Conservation (phyloP, 2,329 filamentous ascomycete species). For the Trichoderma endophyticum region DNA sequence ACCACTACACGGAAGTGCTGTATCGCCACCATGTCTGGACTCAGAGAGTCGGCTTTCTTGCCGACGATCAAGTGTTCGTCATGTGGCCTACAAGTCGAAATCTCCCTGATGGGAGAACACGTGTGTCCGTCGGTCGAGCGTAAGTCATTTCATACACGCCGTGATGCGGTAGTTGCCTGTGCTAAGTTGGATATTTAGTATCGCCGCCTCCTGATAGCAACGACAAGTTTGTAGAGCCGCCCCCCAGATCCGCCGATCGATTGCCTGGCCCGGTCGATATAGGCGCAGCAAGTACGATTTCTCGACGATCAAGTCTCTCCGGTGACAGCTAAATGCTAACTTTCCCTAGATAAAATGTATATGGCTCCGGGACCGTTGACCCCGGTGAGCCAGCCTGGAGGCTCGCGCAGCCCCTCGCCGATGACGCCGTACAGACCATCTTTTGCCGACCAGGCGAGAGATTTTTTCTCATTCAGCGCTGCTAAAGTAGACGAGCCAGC, state of each 20-base stretch:
- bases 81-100: constrained; percentile 75
- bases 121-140: constrained; percentile 59
- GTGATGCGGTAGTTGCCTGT: background rate
- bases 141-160: constrained; percentile 26
- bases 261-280: constrained; percentile 50
- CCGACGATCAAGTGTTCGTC: constrained; percentile 85
- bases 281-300: constrained; percentile 48
- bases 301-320: background rate
- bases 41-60: constrained; percentile 66
- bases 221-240: constrained; percentile 27
- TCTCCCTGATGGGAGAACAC: constrained; percentile 83
- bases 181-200: constrained; percentile 27
- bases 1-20: constrained; percentile 8
- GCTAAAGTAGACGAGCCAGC: constrained; percentile 37
- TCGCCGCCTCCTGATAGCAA: constrained; percentile 37
- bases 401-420: constrained; percentile 62
- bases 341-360: constrained; percentile 51
- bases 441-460: constrained; percentile 42
- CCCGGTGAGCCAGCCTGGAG: constrained; percentile 58
- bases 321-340: constrained; percentile 19
- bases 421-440: constrained; percentile 49
- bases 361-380: constrained; percentile 58
- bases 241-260: constrained; percentile 33
- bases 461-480: constrained; percentile 41
- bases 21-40: constrained; percentile 43